These are phyloP conservation scores for Polytrichum formosum DNA, from an alignment of 225 moss, liverwort and hornwort species.

Conservation along the genomic window DNA sequence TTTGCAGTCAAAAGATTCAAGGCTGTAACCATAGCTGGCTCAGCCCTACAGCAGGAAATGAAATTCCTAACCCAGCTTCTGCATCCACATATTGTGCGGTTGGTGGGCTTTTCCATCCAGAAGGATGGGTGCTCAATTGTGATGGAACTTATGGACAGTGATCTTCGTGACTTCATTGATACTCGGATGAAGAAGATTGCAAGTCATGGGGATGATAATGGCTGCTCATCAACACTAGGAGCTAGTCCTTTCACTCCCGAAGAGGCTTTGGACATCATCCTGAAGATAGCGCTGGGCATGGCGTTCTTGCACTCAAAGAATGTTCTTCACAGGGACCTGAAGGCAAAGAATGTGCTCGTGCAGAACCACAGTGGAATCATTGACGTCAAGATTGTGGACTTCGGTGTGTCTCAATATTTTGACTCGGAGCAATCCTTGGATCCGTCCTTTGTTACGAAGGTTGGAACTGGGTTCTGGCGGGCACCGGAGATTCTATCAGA, in stretches of 20 bases:
- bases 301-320: conserved; percentile 16
- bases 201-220: background rate
- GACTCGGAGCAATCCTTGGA: background rate
- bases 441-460: background rate
- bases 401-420: conserved; percentile 5
- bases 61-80: conserved; percentile 12
- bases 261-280: conserved; percentile 20
- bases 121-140: conserved; percentile 8
- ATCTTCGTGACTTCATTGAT: background rate
- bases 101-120: conserved; percentile 18
- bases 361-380: conserved; percentile 4
- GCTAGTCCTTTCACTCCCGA: conserved; percentile 10
- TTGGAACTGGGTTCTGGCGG: conserved; percentile 8
- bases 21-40: background rate
- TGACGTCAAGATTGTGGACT: conserved; percentile 17
- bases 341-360: conserved; percentile 21
- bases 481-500: conserved; percentile 9
- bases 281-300: conserved; percentile 12
- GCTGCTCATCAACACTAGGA: no score
- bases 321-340: conserved; percentile 20
- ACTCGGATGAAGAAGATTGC: conserved; percentile 6
- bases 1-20: conserved; percentile 15
- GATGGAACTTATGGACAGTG: conserved; percentile 20
- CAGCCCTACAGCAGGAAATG: conserved; percentile 7
- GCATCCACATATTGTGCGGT: conserved; percentile 22